Base-by-base conservation (phyloP, 1,139 yeast species). In the Blastobotrys malaysiensis region DNA sequence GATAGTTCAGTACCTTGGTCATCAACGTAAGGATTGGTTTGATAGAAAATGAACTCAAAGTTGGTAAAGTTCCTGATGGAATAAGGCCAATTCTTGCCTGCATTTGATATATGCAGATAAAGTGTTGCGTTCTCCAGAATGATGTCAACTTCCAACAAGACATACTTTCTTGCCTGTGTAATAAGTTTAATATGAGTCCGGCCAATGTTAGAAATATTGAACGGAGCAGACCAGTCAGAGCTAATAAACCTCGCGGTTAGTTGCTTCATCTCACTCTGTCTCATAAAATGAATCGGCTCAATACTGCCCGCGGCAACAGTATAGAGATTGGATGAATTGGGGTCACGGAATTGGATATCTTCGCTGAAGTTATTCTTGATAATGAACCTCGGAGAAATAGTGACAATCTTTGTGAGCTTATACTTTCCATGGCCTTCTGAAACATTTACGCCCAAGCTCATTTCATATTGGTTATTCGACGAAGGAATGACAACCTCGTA, bases 361-460 rank as follows among this genome's bases (percentile, higher is more conserved):
- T 79, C 80, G 2, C 72, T 74, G 46, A 87, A 72, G 51, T 77
- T 77, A 68, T 89, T 93, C 57, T 82, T 77, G 46, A 93, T 67
- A 49, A 93, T 77, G 65, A 84, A 95, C 48, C 99, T 75, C 4
- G 99, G 99, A 0, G 95, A 78, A 46, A 95, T 70, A 0, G 87
- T 83, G 2, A 93, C 82, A 39, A 90, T 84, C 66, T 89, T 89
- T 0, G 96, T 80, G 57, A 88, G 67, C 55, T 82, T 79, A 67
- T 88, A 93, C 58, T 82, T 83, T 1, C 98, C 99, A 61, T 82
- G 83, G n/a, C 98, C 99, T 62, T 91, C 98, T 0, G 78, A 71
- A 5, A 93, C 79, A 20, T 81, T 76, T 18, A 91, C 71, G 13
- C 97, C 98, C 21, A 91, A 73, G 65, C 87, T 84, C 60, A 83